Evolutionary conservation across 1,284 basidiomycete species (phyloP), one percentile per base, ranked within the genome.

Genomic region (Spongiforma sp.): DNA sequence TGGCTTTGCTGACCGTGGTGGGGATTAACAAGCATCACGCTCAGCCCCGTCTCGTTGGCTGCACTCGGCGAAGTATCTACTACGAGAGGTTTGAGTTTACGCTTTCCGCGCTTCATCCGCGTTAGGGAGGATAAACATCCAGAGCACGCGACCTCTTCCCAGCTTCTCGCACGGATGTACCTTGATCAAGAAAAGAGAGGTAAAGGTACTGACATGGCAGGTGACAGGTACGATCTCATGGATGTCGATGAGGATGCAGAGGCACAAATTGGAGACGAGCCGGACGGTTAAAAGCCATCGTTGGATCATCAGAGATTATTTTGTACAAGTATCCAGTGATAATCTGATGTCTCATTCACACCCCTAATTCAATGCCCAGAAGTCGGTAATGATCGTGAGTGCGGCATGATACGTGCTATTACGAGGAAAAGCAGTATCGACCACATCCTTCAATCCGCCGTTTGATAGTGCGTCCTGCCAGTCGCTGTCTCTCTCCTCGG

Each of bases 21-120:
- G 28, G 30, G 58, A 36, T 24, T 48, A 50, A 60, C 26, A 68
- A 94, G 93, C 74, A 87, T 97, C 68, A 96, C 96, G 0, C 78
- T 95, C 48, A 96, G 94, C 60, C 96, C 95, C 0, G 89, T 96
- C 17, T 98, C 96, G 33, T 82, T 91, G 3, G 95, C 95, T 12
- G 94, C 93, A 0, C 80, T 86, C 55, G 89, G 90, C 5, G 75
- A 89, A n/a, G 82, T 92, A 3, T 89, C 89, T 24, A 80, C 82
- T 6, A 82, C 84, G 66, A 83, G 92, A 50, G 96, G 96, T 2
- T 79, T 95, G 33, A 91, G 89, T 68, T 79, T 98, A 15, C 89
- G 96, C 19, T 98, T 98, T 79, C 96, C 96, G 33, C 86, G 96
- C 50, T 98, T 97, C 79, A 82, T 97, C 64, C 85, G 84, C 66